Conservation (phyloP, 495 filamentous ascomycete genomes). For the Aspergillus biplanus region DNA sequence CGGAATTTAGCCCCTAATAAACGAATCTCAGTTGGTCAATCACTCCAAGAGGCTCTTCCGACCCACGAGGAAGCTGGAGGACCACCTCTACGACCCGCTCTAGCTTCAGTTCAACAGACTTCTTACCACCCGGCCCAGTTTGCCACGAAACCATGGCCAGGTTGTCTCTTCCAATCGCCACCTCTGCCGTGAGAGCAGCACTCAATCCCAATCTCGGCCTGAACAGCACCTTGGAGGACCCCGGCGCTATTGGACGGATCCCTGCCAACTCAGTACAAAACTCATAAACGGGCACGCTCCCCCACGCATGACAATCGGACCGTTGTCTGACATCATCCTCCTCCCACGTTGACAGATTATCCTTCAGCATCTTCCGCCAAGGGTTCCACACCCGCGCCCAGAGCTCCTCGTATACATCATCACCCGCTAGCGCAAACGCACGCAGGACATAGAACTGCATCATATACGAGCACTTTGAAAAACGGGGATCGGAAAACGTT, state of each 20-base stretch:
- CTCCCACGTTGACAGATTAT: constrained; percentile 46
- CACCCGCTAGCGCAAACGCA: constrained; percentile 32
- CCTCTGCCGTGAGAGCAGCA: constrained; percentile 27
- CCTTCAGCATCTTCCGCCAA: constrained; percentile 36
- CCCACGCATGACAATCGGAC: constrained; percentile 49
- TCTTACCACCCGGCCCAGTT: constrained; percentile 12
- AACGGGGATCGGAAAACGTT: constrained; percentile 27
- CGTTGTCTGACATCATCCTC: constrained; percentile 44
- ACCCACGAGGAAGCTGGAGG: constrained; percentile 28
- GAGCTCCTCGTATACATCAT: constrained; percentile 30
- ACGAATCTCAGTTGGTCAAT: constrained; percentile 16
- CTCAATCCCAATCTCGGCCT: constrained; percentile 36
- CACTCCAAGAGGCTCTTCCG: constrained; percentile 29
- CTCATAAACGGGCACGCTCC: constrained; percentile 46
- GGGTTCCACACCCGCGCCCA: constrained; percentile 37
- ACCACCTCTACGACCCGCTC: constrained; percentile 32
- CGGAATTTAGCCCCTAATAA: background rate
- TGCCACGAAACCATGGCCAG: constrained; percentile 34
- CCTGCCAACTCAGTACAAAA: constrained; percentile 42
- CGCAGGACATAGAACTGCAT: constrained; percentile 47
- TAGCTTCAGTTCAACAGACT: constrained; percentile 29
- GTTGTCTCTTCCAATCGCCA: constrained; percentile 36
- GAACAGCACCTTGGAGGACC: constrained; percentile 33
- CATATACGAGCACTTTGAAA: constrained; percentile 42
- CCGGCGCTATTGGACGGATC: constrained; percentile 28